These are phyloP conservation scores for Starmerella roubikii DNA, from an alignment of 805 yeast genomes.

Conservation along the genomic window DNA sequence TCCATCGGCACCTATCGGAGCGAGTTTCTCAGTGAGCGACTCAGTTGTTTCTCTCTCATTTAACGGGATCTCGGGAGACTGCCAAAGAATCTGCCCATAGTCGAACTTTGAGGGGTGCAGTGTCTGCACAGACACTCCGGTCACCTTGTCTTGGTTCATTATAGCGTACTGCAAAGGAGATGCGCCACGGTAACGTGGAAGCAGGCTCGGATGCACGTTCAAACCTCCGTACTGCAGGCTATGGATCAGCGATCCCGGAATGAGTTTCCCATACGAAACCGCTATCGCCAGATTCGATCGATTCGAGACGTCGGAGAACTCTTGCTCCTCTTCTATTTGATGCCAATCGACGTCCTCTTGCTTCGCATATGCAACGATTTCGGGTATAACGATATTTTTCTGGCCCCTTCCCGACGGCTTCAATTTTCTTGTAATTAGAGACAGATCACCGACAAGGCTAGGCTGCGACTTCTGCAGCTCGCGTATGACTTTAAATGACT, in stretches of 20 bases:
- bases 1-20: conserved; percentile 47
- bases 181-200: conserved; percentile 73
- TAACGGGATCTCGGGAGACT: conserved; percentile 36
- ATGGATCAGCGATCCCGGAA: conserved; percentile 48
- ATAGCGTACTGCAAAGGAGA: conserved; percentile 79
- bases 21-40: conserved; percentile 39
- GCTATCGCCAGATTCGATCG: conserved; percentile 56
- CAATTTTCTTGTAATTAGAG: conserved; percentile 14
- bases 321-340: conserved; percentile 12
- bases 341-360: conserved; percentile 8
- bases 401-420: conserved; percentile 20
- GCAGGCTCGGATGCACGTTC: conserved; percentile 83
- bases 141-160: conserved; percentile 41
- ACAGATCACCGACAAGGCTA: conserved; percentile 2
- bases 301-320: conserved; percentile 8
- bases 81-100: conserved; percentile 54
- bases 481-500: conserved; percentile 11
- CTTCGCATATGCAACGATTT: conserved; percentile 16
- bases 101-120: conserved; percentile 82
- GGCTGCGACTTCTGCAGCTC: conserved; percentile 5
- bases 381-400: conserved; percentile 11
- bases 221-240: conserved; percentile 50
- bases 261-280: conserved; percentile 75
- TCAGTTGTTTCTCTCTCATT: conserved; percentile 32
- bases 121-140: conserved; percentile 86